phyloP scores from a whole-genome alignment of 2,329 filamentous ascomycete genomes.

The Colletotrichum nymphaeae region DNA sequence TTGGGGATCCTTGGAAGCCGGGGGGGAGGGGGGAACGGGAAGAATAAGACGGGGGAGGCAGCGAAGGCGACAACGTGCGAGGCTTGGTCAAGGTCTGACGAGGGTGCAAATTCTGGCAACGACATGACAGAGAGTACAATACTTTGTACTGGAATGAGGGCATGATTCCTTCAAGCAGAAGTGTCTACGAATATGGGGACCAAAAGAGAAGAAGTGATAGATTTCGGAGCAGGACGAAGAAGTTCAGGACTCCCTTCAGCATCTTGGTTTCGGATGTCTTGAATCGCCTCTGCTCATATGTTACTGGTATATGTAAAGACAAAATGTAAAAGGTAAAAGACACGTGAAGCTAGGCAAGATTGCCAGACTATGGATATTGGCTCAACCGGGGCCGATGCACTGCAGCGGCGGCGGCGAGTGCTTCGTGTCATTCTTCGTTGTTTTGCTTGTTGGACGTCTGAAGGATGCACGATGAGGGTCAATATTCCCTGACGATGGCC shows the following conservation, averaged over 20 bases:
- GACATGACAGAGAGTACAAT: conserved; percentile 8
- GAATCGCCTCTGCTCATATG: neutral
- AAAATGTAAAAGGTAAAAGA: neutral
- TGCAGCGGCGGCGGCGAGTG: neutral
- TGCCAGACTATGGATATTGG: neutral
- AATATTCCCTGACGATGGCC: conserved; percentile 13
- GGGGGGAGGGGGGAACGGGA: conserved; percentile 31
- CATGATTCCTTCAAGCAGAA: conserved; percentile 13
- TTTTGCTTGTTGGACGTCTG: conserved; percentile 10
- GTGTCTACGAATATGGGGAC: neutral
- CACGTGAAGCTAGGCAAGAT: neutral
- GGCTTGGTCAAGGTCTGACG: conserved; percentile 31
- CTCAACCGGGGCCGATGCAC: neutral
- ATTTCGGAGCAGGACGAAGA: neutral
- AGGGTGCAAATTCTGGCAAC: conserved; percentile 9
- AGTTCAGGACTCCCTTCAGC: neutral
- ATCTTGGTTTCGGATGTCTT: neutral
- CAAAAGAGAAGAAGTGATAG: conserved; percentile 6
- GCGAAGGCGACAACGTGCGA: conserved; percentile 36
- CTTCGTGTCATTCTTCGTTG: conserved; percentile 23
- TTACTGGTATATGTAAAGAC: neutral
- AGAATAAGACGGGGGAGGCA: conserved; percentile 35
- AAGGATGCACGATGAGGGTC: conserved; percentile 29
- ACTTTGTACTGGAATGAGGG: conserved; percentile 10
- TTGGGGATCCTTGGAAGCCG: conserved; percentile 22